These are phyloP conservation scores for Carnegiea gigantea DNA, from an alignment of 179 eudicot genomes.

Conservation along the genomic window DNA sequence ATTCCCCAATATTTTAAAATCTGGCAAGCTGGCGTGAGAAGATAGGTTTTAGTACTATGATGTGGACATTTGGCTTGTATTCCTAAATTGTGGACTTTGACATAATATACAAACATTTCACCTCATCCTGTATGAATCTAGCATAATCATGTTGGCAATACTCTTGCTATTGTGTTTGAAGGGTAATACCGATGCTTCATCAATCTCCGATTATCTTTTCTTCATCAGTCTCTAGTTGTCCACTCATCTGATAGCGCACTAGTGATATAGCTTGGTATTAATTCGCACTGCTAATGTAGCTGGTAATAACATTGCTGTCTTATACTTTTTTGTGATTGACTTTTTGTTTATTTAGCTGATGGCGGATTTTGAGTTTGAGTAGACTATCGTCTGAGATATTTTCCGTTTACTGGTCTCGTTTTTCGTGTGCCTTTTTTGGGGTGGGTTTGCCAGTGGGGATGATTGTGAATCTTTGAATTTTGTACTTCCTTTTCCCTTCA, in stretches of 20 bases:
- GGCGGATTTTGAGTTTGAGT: neutral
- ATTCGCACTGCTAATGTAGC: neutral
- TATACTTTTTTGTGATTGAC: neutral
- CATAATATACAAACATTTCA: neutral
- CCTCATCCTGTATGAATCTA: neutral
- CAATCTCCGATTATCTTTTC: neutral
- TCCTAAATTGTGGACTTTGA: neutral
- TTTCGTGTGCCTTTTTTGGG: neutral
- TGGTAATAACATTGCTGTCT: neutral
- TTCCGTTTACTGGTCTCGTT: neutral
- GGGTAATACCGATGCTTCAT: neutral
- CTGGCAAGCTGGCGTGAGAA: neutral
- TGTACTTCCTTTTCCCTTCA: neutral
- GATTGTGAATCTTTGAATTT: neutral
- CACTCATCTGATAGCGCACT: neutral
- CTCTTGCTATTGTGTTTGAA: neutral
- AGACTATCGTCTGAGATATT: neutral
- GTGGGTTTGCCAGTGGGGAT: neutral
- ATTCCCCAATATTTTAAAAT: neutral
- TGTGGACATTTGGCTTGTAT: neutral
- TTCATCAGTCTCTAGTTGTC: neutral
- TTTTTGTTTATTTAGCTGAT: neutral
- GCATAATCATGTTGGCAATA: neutral
- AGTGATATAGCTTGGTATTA: neutral
- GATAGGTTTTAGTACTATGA: neutral